Evolutionary conservation across 352 stramenopile species (phyloP).

Genomic region (Phytopythium oedochilum): DNA sequence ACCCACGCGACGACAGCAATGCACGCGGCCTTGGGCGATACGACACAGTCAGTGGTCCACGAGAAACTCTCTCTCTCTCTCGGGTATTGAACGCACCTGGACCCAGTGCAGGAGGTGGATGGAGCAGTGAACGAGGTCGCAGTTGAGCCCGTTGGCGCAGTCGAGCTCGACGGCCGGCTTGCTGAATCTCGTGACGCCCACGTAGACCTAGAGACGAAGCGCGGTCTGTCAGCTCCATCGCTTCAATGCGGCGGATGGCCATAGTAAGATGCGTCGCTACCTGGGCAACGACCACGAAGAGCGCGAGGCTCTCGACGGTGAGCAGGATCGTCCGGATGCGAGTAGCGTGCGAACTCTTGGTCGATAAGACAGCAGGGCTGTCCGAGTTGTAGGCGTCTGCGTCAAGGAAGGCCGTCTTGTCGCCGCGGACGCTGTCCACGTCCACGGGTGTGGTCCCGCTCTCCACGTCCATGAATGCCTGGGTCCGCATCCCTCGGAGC

Average conservation of each 20-base stretch:
- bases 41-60: too few relatives aligned
- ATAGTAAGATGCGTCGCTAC: neutral
- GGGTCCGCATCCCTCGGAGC: neutral
- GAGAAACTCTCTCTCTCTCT: too few relatives aligned
- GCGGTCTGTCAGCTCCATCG: neutral
- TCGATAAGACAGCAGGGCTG: neutral
- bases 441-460: neutral
- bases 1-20: constrained; percentile 22
- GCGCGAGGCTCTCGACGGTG: constrained; percentile 1
- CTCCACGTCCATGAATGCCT: neutral
- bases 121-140: constrained; percentile 9
- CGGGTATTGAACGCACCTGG: constrained; percentile 8
- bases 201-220: constrained; percentile 11
- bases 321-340: constrained; percentile 27
- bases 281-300: neutral
- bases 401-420: neutral
- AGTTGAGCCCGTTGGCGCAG: constrained; percentile 21
- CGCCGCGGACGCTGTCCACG: neutral
- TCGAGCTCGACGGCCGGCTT: constrained; percentile 12
- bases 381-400: neutral
- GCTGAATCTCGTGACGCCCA: constrained; percentile 7
- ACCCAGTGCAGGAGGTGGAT: constrained; percentile 21
- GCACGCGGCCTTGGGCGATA: constrained; percentile 12
- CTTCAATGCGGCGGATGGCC: too few relatives aligned
- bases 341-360: constrained; percentile 8